A percentile compares a stretch with the other conserved stretches of the same genome.
Conservation (phyloP, 2,329 filamentous ascomycete genomes). For the Aspergillus costaricaensis region DNA sequence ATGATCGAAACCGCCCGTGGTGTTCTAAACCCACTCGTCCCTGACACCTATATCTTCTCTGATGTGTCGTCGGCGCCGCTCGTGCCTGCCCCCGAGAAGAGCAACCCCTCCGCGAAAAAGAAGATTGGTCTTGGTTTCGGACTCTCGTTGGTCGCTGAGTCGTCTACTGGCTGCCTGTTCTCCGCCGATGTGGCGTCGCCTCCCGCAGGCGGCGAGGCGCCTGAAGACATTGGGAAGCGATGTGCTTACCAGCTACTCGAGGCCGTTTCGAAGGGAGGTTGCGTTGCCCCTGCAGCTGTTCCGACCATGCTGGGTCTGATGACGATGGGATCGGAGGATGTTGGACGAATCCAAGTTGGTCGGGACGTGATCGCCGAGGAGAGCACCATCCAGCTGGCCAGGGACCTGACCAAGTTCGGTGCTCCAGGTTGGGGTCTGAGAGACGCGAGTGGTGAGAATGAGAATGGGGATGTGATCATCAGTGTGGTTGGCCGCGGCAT, state of each 20-base stretch:
- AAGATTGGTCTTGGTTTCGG: constrained; percentile 87
- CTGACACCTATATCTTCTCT: constrained; percentile 86
- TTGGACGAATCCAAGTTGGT: constrained; percentile 80
- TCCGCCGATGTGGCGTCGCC: constrained; percentile 79
- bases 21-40: constrained; percentile 79
- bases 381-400: constrained; percentile 74
- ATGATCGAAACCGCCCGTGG: constrained; percentile 92
- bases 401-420: constrained; percentile 86
- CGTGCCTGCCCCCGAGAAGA: constrained; percentile 70
- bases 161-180: constrained; percentile 81
- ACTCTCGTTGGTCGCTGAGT: constrained; percentile 86
- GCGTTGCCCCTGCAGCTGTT: constrained; percentile 70
- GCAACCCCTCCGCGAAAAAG: constrained; percentile 55
- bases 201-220: constrained; percentile 75
- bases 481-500: constrained; percentile 92
- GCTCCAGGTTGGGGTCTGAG: constrained; percentile 88
- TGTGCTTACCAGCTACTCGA: constrained; percentile 90
- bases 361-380: constrained; percentile 80
- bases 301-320: constrained; percentile 81
- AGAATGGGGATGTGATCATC: constrained; percentile 71
- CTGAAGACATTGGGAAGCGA: constrained; percentile 85
- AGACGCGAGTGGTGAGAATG: constrained; percentile 68
- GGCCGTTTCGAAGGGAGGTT: constrained; percentile 77
- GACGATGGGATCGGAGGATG: constrained; percentile 97
- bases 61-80: constrained; percentile 64